Conservation (phyloP, 306 rosid species). For the Cucurbita ficifolia region DNA sequence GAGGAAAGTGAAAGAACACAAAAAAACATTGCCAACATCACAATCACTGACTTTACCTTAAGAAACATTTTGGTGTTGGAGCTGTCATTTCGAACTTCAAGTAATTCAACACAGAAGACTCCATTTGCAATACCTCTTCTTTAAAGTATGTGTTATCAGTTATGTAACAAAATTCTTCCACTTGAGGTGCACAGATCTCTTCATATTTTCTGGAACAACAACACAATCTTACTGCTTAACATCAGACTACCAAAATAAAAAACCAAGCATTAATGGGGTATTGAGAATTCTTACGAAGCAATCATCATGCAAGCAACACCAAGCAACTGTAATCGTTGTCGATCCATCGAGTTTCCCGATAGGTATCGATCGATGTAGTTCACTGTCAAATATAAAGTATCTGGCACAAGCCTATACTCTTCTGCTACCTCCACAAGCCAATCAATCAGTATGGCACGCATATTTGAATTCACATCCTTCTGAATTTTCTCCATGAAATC, state of each 20-base stretch:
- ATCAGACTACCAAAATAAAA: not conserved
- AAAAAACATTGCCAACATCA: not conserved
- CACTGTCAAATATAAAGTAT: slow-evolving; percentile 80
- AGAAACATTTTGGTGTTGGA: slow-evolving; percentile 77
- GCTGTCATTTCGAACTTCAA: slow-evolving; percentile 96
- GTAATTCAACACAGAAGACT: slow-evolving; percentile 75
- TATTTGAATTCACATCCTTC: slow-evolving; percentile 69
- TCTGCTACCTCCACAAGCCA: slow-evolving; percentile 99
- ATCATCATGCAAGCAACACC: slow-evolving; percentile 99
- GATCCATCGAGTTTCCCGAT: slow-evolving; percentile 71
- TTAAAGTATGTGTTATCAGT: slow-evolving; percentile 92
- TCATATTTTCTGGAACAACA: slow-evolving; percentile 58
- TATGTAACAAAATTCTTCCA: slow-evolving; percentile 89
- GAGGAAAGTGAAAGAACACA: not conserved
- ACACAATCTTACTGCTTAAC: not conserved
- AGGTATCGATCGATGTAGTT: slow-evolving; percentile 91
- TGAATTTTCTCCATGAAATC: slow-evolving; percentile 81
- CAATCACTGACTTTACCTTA: slow-evolving; percentile 28
- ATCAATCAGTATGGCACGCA: slow-evolving; percentile 78
- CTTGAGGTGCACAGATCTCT: slow-evolving; percentile 98
- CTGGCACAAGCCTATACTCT: slow-evolving; percentile 92
- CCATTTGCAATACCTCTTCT: slow-evolving; percentile 94
- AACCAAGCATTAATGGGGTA: not conserved
- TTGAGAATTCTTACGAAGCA: slow-evolving; percentile 66
- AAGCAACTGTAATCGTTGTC: slow-evolving; percentile 75